A percentile compares a stretch with the other conserved stretches of the same genome.
Conservation (phyloP, 1,284 basidiomycete species). For the Naganishia albida region DNA sequence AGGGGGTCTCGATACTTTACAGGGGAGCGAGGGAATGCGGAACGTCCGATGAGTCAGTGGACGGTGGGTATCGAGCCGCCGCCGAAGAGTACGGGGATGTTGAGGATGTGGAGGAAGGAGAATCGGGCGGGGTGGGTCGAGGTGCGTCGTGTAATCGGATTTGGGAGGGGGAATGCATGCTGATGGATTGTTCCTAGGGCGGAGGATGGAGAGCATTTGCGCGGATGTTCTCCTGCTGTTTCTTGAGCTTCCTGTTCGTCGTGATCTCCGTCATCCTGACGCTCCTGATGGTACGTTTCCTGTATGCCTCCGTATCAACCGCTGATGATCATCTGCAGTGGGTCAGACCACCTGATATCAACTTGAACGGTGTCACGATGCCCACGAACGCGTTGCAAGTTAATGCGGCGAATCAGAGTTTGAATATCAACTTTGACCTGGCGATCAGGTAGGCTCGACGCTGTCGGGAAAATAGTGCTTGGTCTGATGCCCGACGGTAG, state of each 20-base stretch:
- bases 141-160: slow-evolving; percentile 38
- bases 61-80: slow-evolving; percentile 45
- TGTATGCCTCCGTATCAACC: slow-evolving; percentile 9
- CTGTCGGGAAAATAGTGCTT: neutral
- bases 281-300: slow-evolving; percentile 65
- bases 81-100: slow-evolving; percentile 52
- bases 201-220: slow-evolving; percentile 45
- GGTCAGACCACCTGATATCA: slow-evolving; percentile 72
- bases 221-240: slow-evolving; percentile 55
- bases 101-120: slow-evolving; percentile 54
- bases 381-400: slow-evolving; percentile 47
- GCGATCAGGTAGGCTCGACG: slow-evolving; percentile 57
- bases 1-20: slow-evolving; percentile 24
- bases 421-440: slow-evolving; percentile 58
- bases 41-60: slow-evolving; percentile 33
- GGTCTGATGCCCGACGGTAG: slow-evolving; percentile 54
- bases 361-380: slow-evolving; percentile 62
- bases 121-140: slow-evolving; percentile 52
- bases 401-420: slow-evolving; percentile 59
- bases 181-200: slow-evolving; percentile 38
- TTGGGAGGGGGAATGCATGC: neutral
- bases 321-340: slow-evolving; percentile 59
- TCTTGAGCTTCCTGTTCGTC: slow-evolving; percentile 55
- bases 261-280: slow-evolving; percentile 70
- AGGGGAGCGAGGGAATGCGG: slow-evolving; percentile 19